Evolutionary conservation across 2,329 filamentous ascomycete genomes (phyloP), one percentile per base, ranked within the genome.

Genomic region (Arthrinium puccinioides): DNA sequence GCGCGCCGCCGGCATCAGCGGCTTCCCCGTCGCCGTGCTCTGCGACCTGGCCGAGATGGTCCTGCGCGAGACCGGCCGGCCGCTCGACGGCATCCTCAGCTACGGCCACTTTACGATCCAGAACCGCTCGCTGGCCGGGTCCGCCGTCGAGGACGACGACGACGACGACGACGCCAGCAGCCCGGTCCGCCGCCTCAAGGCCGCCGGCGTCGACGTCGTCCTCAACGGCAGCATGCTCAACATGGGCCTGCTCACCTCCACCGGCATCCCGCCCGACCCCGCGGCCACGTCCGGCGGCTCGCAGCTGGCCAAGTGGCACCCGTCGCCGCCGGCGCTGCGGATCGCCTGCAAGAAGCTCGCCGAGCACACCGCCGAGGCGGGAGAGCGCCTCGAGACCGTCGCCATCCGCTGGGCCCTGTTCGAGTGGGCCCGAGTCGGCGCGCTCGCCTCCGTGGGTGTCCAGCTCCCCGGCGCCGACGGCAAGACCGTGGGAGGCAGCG

Each of bases 51-150:
- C 89, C 2, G 84, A 89, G 57, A 68, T 80, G 61, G 67, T 97
- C 2, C 60, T 79, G n/a, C 62, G 61, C 18, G 78, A 87, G 64
- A 94, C 90, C 0, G 88, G 87, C 34, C 87, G 94, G 64, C 84
- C 87, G 2, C 63, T 97, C 24, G 89, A 98, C 54, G 82, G 81
- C 5, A 87, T 96, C 23, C 79, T 94, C 67, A 92, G 84, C 32
- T 97, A 96, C 60, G 84, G 85, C 38, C 86, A 96, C 59, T 94
- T 84, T 61, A 94, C 87, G 1, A 64, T 98, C 21, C 92, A 97
- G 61, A 97, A 96, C 60, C 78, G 79, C n/a, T 67, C 66, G 3
- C 69, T 94, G 16, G 64, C 61, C 6, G 57, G 60, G 4, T 61
- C 50, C 1, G 49, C 60, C 3, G 31, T 33, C 5, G 18, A 23